Base-by-base conservation (phyloP, 2,329 filamentous ascomycete genomes). In the Aschersonia sp. region DNA sequence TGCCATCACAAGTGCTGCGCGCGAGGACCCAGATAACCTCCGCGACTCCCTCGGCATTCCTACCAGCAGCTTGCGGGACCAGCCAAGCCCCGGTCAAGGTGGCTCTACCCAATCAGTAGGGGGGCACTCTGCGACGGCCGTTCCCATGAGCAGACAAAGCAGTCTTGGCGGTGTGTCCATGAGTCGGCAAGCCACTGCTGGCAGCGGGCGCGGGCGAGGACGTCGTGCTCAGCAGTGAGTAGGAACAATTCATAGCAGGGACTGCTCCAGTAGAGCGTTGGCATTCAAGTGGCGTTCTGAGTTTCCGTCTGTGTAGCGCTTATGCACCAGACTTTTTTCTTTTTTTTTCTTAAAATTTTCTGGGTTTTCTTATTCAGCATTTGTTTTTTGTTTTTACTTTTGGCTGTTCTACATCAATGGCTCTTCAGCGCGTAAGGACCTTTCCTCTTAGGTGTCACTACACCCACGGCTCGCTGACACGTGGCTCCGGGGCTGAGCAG, bases 111-210 rank as follows among this genome's bases (percentile, higher is more conserved):
- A 56, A 5, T 55, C 57, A 2, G 52, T 57, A 5, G 58, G 56
- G 4, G 54, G 57, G 2, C 49, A 59, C 6, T 60, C 58, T 4
- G 63, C 63, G 0, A 68, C 66, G 0, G 64, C 65, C 11, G 45
- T 43, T 1, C 68, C 74, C 1, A 77, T 77, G 71, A 77, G 73
- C 54, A 70, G 73, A 39, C 72, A 74, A 58, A 76, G 71, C 60
- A 76, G 73, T 47, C 63, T 71, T 4, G 73, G 73, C 30, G 76
- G 74, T 41, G 70, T 70, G 32, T 65, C 72, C 10, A 78, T 78
- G 74, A 78, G 73, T 52, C 66, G 76, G 29, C 70, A 74, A 55
- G 71, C 71, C 32, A 73, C 69, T 45, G 63, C 66, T 30, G 66
- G 69, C 43, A 76, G 42, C 42, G 42, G 40, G n/a, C 10, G 72